Conservation (phyloP, 108 stramenopile species). For the Nitzschia palea region DNA sequence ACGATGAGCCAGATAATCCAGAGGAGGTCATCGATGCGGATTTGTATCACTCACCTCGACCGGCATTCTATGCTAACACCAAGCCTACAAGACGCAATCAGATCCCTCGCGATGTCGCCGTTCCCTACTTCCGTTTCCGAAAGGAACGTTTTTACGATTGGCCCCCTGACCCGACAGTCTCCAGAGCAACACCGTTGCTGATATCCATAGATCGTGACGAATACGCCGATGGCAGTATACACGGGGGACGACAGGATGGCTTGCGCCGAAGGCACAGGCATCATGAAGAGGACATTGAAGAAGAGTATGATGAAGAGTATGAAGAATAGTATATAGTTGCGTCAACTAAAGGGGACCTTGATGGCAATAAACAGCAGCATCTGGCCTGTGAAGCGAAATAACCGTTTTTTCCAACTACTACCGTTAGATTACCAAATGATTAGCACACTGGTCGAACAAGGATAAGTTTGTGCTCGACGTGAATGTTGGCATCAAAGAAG, state of each 20-base stretch:
- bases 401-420: too few species aligned
- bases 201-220: background rate
- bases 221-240: slow-evolving; percentile 6
- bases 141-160: slow-evolving; percentile 66
- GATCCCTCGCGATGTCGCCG: slow-evolving; percentile 48
- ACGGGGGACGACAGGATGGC: background rate
- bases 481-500: slow-evolving; percentile 85
- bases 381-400: too few species aligned
- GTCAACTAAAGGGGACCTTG: background rate
- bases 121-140: slow-evolving; percentile 52
- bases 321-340: background rate
- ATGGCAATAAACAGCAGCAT: background rate
- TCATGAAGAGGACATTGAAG: slow-evolving; percentile 4
- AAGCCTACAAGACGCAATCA: slow-evolving; percentile 20
- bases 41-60: slow-evolving; percentile 30
- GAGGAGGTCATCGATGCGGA: slow-evolving; percentile 26
- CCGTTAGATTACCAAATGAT: too few species aligned
- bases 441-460: slow-evolving; percentile 68
- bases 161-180: slow-evolving; percentile 65
- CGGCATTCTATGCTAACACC: slow-evolving; percentile 28
- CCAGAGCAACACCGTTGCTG: slow-evolving; percentile 47
- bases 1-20: slow-evolving; percentile 10
- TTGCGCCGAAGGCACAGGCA: background rate
- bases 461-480: slow-evolving; percentile 71
- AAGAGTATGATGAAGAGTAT: background rate